Evolutionary conservation across 2,329 filamentous ascomycete species (phyloP), one percentile per base, ranked within the genome.

Genomic region (Claviceps monticola): DNA sequence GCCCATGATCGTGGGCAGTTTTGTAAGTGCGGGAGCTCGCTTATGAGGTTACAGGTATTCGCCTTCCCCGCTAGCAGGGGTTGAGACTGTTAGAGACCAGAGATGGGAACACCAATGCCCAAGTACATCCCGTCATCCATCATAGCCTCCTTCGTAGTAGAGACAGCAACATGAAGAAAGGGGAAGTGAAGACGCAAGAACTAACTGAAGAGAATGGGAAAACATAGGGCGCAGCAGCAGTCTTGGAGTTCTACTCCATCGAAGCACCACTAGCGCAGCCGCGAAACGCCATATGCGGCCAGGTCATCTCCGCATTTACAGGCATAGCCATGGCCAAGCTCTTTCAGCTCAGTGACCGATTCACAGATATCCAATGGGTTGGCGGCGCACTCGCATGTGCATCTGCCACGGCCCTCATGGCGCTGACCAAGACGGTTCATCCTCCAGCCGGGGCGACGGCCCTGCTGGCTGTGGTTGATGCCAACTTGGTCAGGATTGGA

Each of bases 391-490:
- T 88, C 0, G 71, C 82, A 1, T 86, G 83, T 56, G 83, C 80
- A 0, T 62, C 74, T 2, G 75, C 84, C 0, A 84, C 79, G 0
- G 70, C 75, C 1, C 53, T 79, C 52, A 89, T 88, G 85, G 74
- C 74, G 0, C 59, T 87, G 21, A 88, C 84, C 1, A 83, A 82
- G 50, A 88, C 84, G 0, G 73, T 86, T 0, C 83, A 89, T 57
- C 85, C 85, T 0, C 86, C 85, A 0, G 85, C 83, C 0, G 85
- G 86, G 4, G 84, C 85, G 8, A 89, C 84, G 0, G 84, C 83
- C 0, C 66, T 90, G 1, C 67, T 89, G 26, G 83, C 83, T 0
- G 81, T 84, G 0, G 72, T 80, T 1, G 78, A 82, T 53, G 67
- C 74, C 2, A 67, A 71, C 1, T 68, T 80, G 1, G 69, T 73